Base-by-base conservation (phyloP, 768 basidiomycete genomes). In the Termitomyces sp. region DNA sequence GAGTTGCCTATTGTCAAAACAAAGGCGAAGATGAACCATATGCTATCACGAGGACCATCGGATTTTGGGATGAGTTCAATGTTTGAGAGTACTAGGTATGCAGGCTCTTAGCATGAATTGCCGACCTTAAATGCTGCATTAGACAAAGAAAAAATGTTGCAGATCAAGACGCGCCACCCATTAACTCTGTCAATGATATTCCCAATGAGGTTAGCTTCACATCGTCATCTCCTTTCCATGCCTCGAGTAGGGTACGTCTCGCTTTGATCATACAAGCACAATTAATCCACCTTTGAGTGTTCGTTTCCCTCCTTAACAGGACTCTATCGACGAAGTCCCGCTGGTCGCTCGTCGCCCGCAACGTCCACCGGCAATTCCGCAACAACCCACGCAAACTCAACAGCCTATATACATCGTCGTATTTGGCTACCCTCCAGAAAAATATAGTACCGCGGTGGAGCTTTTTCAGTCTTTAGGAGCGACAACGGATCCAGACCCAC, bases 361-460 rank as follows among this genome's bases (percentile, higher is more conserved):
- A 60, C 75, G 59, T 31, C 59, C 58, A 58, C 68, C 65, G 39
- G 55, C 73, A 31, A 43, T 69, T 47, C 57, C 71, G n/a, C 59
- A 55, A 24, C 59, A 52, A 36, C 56, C 59, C 14, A 46, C 69
- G 42, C 58, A 74, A 5, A 49, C 71, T 12, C 79, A 82, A 27
- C 75, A 80, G 3, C 68, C 57, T 2, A 54, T 81, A 29, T 87
- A 87, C 64, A 76, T 95, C 36, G 77, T 93, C 65, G 84, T 95
- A 52, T 95, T 92, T 59, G 93, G 93, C n/a, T 95, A 93, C 67
- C 92, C 93, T 5, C 75, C 83, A 32, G 89, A 93, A 69, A 85
- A 85, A 65, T 89, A 87, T 68, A 83, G 80, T 53, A 67, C 85
- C 16, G 84, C 88, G 0, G 83, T 82, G 16, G 88, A 88, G 64